Conservation (phyloP, 2,329 filamentous ascomycete genomes). For the Monosporascus sp. region DNA sequence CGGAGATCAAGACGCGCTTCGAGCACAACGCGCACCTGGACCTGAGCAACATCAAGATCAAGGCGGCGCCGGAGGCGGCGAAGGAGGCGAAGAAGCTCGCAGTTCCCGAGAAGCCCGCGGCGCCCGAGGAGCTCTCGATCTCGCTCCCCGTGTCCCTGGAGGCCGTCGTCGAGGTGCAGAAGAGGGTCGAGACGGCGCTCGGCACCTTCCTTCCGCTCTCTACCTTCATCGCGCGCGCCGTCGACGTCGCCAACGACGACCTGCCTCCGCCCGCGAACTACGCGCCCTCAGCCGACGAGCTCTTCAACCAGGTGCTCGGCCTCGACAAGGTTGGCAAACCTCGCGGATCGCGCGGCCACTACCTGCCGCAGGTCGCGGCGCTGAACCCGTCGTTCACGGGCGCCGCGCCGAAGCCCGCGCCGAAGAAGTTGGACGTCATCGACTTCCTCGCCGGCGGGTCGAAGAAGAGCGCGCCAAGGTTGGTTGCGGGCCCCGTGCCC, state of each 20-base stretch:
- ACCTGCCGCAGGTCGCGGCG: constrained; percentile 67
- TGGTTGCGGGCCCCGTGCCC: constrained; percentile 9
- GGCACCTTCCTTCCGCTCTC: constrained; percentile 79
- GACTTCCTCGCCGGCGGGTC: constrained; percentile 62
- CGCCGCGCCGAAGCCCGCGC: constrained; percentile 27
- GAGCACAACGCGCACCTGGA: constrained; percentile 78
- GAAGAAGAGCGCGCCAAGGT: constrained; percentile 20
- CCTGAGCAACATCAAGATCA: constrained; percentile 89
- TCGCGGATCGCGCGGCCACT: constrained; percentile 53
- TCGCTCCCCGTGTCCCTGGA: constrained; percentile 73
- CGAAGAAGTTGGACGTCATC: constrained; percentile 68
- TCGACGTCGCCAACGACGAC: constrained; percentile 81
- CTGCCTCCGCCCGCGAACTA: constrained; percentile 63
- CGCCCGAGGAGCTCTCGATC: constrained; percentile 50
- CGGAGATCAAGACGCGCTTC: constrained; percentile 64
- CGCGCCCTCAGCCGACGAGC: constrained; percentile 68
- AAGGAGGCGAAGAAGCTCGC: constrained; percentile 28
- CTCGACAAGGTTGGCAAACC: constrained; percentile 44
- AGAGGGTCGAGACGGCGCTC: constrained; percentile 69
- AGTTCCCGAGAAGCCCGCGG: constrained; percentile 35
- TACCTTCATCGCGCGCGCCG: constrained; percentile 79
- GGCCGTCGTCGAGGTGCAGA: constrained; percentile 74
- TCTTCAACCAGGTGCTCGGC: constrained; percentile 86
- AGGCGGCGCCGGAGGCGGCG: constrained; percentile 42
- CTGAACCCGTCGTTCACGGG: constrained; percentile 39